Evolutionary conservation across 352 stramenopile species (phyloP).

Genomic region (Globisporangium emineosum): DNA sequence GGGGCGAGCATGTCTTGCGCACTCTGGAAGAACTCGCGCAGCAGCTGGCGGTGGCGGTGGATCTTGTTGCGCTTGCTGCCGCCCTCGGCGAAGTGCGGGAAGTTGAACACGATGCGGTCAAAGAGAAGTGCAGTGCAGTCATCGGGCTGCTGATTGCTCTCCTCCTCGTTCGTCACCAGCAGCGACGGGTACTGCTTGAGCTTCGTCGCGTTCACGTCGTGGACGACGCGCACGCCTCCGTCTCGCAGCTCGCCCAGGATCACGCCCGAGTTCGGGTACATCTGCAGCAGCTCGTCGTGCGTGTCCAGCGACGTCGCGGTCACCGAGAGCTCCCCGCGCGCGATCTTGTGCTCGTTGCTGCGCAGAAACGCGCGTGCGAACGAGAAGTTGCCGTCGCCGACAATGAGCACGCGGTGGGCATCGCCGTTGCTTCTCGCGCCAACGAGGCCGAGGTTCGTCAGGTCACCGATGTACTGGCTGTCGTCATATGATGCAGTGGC

Average conservation of each 20-base stretch:
- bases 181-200: constrained; percentile 41
- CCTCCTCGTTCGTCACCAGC: not conserved
- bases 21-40: constrained; percentile 77
- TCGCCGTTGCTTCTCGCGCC: constrained; percentile 12
- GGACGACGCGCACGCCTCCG: constrained; percentile 50
- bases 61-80: constrained; percentile 83
- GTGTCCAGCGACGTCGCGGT: constrained; percentile 74
- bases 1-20: constrained; percentile 41
- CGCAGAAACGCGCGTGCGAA: constrained; percentile 72
- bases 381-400: constrained; percentile 86
- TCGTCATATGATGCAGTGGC: not conserved
- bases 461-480: constrained; percentile 28
- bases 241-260: constrained; percentile 56
- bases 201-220: constrained; percentile 70
- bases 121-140: constrained; percentile 22
- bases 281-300: constrained; percentile 53
- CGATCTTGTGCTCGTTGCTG: constrained; percentile 32
- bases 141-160: not conserved
- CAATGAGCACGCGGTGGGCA: constrained; percentile 48
- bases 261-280: constrained; percentile 61
- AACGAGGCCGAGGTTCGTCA: constrained; percentile 50
- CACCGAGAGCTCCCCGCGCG: constrained; percentile 19
- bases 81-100: constrained; percentile 78
- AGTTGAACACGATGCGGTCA: constrained; percentile 86
- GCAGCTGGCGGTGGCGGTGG: constrained; percentile 71